A percentile compares a stretch with the other conserved stretches of the same genome.
phyloP scores from a whole-genome alignment of 1,284 basidiomycete species.

The Cutaneotrichosporon mucoides region DNA sequence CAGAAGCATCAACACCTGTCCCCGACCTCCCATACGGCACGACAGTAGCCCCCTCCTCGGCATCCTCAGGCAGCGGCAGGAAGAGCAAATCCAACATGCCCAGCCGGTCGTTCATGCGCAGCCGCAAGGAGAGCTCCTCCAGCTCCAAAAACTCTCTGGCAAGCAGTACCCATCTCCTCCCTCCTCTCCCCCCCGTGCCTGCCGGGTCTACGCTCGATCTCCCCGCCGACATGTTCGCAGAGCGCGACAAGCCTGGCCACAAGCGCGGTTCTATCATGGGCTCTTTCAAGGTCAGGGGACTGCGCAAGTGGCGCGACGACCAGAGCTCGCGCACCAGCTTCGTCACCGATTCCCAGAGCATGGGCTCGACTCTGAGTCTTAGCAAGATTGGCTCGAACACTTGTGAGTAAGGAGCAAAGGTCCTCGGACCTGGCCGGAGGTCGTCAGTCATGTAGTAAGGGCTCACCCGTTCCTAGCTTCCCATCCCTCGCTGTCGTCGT shows the following conservation, averaged over 20 bases:
- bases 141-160: constrained; percentile 5
- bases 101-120: constrained; percentile 1
- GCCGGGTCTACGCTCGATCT: constrained; percentile 28
- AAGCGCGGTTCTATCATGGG: constrained; percentile 29
- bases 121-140: constrained; percentile 15
- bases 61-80: too few species aligned
- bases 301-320: constrained; percentile 19
- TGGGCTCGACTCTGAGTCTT: constrained; percentile 5
- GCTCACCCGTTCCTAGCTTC: constrained; percentile 1
- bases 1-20: too few species aligned
- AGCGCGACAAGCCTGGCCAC: constrained; percentile 1
- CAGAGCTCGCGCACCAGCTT: constrained; percentile 8
- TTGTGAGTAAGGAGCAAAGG: constrained; percentile 9
- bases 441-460: too few species aligned
- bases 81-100: not conserved
- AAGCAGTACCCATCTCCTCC: constrained; percentile 12
- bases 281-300: constrained; percentile 21
- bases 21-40: too few species aligned
- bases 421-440: too few species aligned
- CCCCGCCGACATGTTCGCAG: constrained; percentile 11
- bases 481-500: constrained; percentile 6
- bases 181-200: constrained; percentile 17
- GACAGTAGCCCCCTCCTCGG: too few species aligned
- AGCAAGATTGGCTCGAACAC: constrained; percentile 14
- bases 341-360: constrained; percentile 7